Conservation (phyloP, 1,139 yeast genomes). For the Komagataea norvegica region DNA sequence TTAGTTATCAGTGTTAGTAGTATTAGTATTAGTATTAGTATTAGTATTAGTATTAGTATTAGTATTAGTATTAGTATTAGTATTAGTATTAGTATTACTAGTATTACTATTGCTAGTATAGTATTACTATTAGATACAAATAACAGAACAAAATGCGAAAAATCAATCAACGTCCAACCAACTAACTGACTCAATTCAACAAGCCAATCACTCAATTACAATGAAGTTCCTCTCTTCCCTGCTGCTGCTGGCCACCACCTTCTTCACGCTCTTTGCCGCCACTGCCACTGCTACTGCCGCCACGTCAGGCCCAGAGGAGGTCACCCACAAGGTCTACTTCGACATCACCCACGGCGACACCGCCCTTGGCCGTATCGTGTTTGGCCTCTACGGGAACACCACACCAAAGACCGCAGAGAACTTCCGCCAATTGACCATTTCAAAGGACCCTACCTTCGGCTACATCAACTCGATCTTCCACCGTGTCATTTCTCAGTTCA, state of each 20-base stretch:
- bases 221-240: conserved; percentile 6
- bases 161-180: no score
- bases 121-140: no score
- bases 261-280: conserved; percentile 9
- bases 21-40: no score
- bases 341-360: conserved; percentile 81
- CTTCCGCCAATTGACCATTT: conserved; percentile 58
- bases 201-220: no score
- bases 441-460: conserved; percentile 41
- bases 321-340: conserved; percentile 76
- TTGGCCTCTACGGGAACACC: conserved; percentile 81
- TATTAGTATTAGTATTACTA: no score
- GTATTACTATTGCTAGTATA: no score
- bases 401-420: conserved; percentile 93
- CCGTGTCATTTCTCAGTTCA: conserved; percentile 89
- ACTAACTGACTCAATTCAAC: no score
- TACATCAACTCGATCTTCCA: conserved; percentile 79
- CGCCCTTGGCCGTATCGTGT: conserved; percentile 63
- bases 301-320: conserved; percentile 44
- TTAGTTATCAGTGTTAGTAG: no score
- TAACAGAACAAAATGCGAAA: no score
- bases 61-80: no score
- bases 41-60: no score
- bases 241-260: neutral
- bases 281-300: conserved; percentile 11